A percentile compares a stretch with the other conserved stretches of the same genome.
phyloP scores from a whole-genome alignment of 768 basidiomycete species.

The Pisolithus albus region DNA sequence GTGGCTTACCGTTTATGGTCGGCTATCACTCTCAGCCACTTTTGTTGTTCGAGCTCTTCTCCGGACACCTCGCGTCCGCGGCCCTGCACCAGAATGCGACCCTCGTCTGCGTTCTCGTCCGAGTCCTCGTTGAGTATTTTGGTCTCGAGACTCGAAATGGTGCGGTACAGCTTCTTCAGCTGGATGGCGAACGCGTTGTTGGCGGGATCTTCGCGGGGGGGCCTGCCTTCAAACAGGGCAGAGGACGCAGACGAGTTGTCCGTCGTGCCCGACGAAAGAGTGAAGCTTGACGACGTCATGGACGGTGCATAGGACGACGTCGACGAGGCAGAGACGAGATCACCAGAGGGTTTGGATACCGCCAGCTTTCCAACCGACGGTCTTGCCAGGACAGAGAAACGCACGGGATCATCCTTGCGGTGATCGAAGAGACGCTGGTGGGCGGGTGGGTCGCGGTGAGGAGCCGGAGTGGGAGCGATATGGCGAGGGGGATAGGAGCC shows the following conservation, averaged over 20 bases:
- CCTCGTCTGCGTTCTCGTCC: slow-evolving; percentile 43
- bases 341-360: slow-evolving; percentile 56
- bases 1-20: slow-evolving; percentile 80
- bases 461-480: slow-evolving; percentile 22
- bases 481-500: slow-evolving; percentile 39
- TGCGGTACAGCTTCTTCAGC: slow-evolving; percentile 78
- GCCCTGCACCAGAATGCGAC: slow-evolving; percentile 30
- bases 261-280: slow-evolving; percentile 66
- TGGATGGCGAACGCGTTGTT: slow-evolving; percentile 66
- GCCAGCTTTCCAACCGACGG: slow-evolving; percentile 39
- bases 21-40: slow-evolving; percentile 61
- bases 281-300: slow-evolving; percentile 60
- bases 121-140: slow-evolving; percentile 60
- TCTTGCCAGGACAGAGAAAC: slow-evolving; percentile 64
- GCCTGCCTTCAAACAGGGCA: slow-evolving; percentile 55
- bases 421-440: slow-evolving; percentile 76
- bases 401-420: slow-evolving; percentile 83
- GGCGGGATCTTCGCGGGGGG: slow-evolving; percentile 44
- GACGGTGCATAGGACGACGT: slow-evolving; percentile 71
- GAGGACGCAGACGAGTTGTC: slow-evolving; percentile 70
- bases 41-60: slow-evolving; percentile 66
- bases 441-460: slow-evolving; percentile 29
- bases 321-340: slow-evolving; percentile 69
- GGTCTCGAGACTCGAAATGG: slow-evolving; percentile 72
- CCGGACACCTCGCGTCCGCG: slow-evolving; percentile 30